These are phyloP conservation scores for Erodium trifolium DNA, from an alignment of 441 rosid species.

Conservation along the genomic window DNA sequence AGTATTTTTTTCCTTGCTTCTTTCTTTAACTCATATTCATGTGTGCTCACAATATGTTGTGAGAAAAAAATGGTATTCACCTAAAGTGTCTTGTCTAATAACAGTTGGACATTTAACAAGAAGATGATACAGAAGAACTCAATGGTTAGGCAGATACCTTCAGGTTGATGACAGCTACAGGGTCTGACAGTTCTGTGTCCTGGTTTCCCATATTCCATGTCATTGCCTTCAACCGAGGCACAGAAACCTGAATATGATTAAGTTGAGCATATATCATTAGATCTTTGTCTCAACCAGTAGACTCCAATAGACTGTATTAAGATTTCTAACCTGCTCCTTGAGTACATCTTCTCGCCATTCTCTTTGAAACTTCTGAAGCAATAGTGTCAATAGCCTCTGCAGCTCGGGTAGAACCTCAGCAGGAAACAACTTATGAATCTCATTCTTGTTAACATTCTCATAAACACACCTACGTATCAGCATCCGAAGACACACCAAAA, in stretches of 20 bases:
- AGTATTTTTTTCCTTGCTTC: not conserved
- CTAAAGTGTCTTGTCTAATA: not conserved
- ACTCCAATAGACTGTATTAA: not conserved
- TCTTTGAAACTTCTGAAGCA: conserved; percentile 50
- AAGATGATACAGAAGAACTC: not conserved
- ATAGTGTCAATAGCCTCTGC: conserved; percentile 41
- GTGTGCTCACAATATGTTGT: too few relatives aligned
- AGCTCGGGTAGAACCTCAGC: conserved; percentile 51
- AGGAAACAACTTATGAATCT: conserved; percentile 46
- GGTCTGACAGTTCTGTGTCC: conserved; percentile 24
- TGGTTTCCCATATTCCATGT: conserved; percentile 44
- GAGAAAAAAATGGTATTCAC: conserved; percentile 1
- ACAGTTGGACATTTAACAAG: not conserved
- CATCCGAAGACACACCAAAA: conserved; percentile 52
- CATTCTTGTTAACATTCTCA: conserved; percentile 40
- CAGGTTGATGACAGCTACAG: conserved; percentile 44
- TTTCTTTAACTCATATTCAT: not conserved
- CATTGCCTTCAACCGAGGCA: conserved; percentile 44
- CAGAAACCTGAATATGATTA: conserved; percentile 27
- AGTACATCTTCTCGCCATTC: conserved; percentile 50
- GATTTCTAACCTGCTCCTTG: conserved; percentile 37
- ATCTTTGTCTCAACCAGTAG: not conserved
- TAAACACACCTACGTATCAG: conserved; percentile 48
- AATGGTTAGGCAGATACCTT: conserved; percentile 27
- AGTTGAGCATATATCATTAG: not conserved